Base-by-base conservation (phyloP, 2,329 filamentous ascomycete genomes). In the Capronia epimyces region DNA sequence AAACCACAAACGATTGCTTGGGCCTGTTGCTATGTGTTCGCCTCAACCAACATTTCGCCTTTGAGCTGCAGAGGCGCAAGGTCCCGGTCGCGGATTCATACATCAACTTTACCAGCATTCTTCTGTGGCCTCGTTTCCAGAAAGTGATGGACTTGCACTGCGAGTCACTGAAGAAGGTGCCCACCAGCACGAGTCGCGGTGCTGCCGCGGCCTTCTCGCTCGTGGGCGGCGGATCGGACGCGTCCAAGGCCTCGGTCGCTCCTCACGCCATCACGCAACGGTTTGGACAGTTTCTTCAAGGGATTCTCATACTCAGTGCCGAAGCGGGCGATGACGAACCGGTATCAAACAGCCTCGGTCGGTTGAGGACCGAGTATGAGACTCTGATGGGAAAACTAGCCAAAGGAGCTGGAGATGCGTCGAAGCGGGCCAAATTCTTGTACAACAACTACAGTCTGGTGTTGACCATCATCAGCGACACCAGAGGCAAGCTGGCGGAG, bases 401-500 rank as follows among this genome's bases (percentile, higher is more conserved):
- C 64, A 85, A 88, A 60, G 75, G 75, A 0, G 87, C 90, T 56
- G 71, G 77, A 1, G 91, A 95, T 63, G 77, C 80, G 57, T 81
- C 88, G 65, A 94, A 94, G 71, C 78, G 85, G 59, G 86, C 91
- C 60, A 77, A 93, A 39, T 97, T 97, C 65, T 69, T 98, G 63
- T 93, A 87, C 65, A 98, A 97, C 66, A 98, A 98, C 67, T 97
- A 95, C 69, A 94, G 88, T 47, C 75, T 98, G 57, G 80, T 98
- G n/a, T 75, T 89, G 62, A 96, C 93, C 9, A 96, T 98, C 56
- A 86, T 98, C 58, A 82, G 86, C 63, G 71, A 75, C 64, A 71
- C 71, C 53, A 66, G 70, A 58, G 71, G 72, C 37, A 75, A 71
- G 58, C 57, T 75, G 57, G 71, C 71, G 51, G 73, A 71, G 81